These are phyloP conservation scores for Raphanus hybrid DNA, from an alignment of 441 rosid genomes.

Conservation along the genomic window DNA sequence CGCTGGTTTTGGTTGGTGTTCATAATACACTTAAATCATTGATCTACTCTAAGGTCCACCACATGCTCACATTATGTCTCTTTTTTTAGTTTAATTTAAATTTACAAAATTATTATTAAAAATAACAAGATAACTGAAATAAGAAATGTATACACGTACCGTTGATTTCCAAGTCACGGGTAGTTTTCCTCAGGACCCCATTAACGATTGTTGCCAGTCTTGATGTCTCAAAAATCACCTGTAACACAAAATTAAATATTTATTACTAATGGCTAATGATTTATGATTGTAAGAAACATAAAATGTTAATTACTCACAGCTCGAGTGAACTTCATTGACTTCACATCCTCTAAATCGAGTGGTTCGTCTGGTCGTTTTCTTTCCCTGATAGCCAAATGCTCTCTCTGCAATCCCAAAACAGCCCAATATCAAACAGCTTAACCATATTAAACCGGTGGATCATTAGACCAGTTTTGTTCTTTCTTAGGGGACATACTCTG, in stretches of 20 bases:
- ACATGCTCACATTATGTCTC: conserved; percentile 40
- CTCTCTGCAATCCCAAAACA: conserved; percentile 54
- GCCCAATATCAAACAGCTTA: neutral
- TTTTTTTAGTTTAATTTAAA: neutral
- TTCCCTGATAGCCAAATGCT: conserved; percentile 66
- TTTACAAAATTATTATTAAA: neutral
- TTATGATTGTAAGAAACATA: neutral
- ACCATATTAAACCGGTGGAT: neutral
- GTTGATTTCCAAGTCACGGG: conserved; percentile 76
- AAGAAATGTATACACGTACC: conserved; percentile 46
- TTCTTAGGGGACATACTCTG: conserved; percentile 47
- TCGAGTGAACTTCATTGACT: conserved; percentile 76
- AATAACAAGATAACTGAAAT: neutral
- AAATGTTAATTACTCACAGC: conserved; percentile 54
- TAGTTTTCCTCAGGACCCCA: conserved; percentile 90
- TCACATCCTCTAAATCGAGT: conserved; percentile 62
- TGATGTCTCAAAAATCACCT: conserved; percentile 92
- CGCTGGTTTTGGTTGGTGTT: conserved; percentile 45
- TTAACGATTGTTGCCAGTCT: conserved; percentile 90
- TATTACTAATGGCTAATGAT: neutral
- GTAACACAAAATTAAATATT: conserved; percentile 22
- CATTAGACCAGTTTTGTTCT: neutral
- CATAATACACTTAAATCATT: conserved; percentile 42
- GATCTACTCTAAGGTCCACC: conserved; percentile 41
- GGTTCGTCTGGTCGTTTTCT: conserved; percentile 67